These are phyloP conservation scores for Plasmodium yoelii DNA, from an alignment of 169 alveolate genomes.

Conservation along the genomic window DNA sequence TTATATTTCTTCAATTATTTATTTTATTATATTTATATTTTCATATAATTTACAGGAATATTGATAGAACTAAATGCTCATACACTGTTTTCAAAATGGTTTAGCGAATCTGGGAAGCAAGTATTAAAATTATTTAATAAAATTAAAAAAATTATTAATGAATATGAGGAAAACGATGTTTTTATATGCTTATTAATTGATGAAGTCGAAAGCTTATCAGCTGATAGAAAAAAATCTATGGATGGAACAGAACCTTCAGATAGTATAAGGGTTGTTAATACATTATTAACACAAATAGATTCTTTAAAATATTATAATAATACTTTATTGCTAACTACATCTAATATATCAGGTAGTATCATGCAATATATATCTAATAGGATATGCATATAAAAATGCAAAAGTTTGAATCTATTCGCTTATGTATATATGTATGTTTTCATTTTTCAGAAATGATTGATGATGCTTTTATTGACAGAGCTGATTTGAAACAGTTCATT, in stretches of 20 bases:
- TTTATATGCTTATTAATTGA: slow-evolving; percentile 83
- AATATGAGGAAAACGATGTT: slow-evolving; percentile 78
- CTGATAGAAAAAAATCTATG: slow-evolving; percentile 82
- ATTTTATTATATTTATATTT: not conserved
- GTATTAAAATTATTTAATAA: slow-evolving; percentile 81
- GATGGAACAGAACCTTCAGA: slow-evolving; percentile 88
- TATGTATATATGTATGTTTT: not conserved
- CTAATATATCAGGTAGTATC: slow-evolving; percentile 83
- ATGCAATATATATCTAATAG: too few relatives aligned
- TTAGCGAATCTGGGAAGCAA: slow-evolving; percentile 88
- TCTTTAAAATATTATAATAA: slow-evolving; percentile 80
- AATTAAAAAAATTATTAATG: slow-evolving; percentile 75
- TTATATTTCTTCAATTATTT: not conserved
- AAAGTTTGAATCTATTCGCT: not conserved
- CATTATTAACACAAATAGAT: slow-evolving; percentile 87
- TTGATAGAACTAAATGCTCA: slow-evolving; percentile 86
- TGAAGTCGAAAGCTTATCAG: slow-evolving; percentile 87
- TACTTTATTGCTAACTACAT: slow-evolving; percentile 84
- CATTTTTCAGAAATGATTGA: slow-evolving; percentile 80
- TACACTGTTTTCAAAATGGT: slow-evolving; percentile 86
- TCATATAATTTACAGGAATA: slow-evolving; percentile 16
- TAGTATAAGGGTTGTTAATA: slow-evolving; percentile 86
- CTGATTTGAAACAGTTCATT: slow-evolving; percentile 83
- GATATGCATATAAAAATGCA: not conserved
- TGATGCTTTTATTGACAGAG: slow-evolving; percentile 88